phyloP scores from a whole-genome alignment of 495 filamentous ascomycete species.

The Parathielavia appendiculata region DNA sequence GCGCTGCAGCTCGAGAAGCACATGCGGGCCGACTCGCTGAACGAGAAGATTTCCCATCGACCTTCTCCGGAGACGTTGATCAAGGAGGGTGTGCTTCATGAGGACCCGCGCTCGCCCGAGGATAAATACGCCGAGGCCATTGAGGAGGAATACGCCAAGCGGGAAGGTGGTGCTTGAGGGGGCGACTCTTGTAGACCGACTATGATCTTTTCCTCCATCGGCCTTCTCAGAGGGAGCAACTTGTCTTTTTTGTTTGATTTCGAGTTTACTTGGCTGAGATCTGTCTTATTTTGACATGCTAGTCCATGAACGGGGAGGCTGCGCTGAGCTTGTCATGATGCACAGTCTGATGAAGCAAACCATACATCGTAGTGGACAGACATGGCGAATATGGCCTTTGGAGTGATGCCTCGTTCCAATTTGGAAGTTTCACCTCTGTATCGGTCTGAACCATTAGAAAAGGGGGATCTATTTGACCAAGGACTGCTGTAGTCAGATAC shows the following conservation, averaged over 20 bases:
- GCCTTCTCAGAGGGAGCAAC: not conserved
- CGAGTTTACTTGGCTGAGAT: too few species aligned
- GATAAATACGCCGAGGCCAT: slow-evolving; percentile 48
- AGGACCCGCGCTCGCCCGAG: slow-evolving; percentile 52
- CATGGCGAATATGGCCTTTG: too few species aligned
- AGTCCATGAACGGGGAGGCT: not conserved
- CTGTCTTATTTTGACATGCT: too few species aligned
- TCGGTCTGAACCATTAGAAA: too few species aligned
- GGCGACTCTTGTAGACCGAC: not conserved
- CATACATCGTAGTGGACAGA: too few species aligned
- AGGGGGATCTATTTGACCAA: too few species aligned
- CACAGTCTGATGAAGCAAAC: too few species aligned
- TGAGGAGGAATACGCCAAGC: slow-evolving; percentile 47
- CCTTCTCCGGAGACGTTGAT: slow-evolving; percentile 71
- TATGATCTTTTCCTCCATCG: not conserved
- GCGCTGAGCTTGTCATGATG: too few species aligned
- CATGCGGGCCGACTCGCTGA: slow-evolving; percentile 78
- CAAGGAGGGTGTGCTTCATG: slow-evolving; percentile 67
- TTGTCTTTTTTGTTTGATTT: not conserved
- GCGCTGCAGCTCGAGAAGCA: slow-evolving; percentile 58
- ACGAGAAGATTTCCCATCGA: slow-evolving; percentile 72
- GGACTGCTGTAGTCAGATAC: too few species aligned
- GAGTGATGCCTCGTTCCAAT: too few species aligned
- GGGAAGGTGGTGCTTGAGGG: slow-evolving; percentile 45
- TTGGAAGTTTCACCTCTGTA: too few species aligned